These are phyloP conservation scores for Neurospora sp. DNA, from an alignment of 495 filamentous ascomycete species.

Conservation along the genomic window DNA sequence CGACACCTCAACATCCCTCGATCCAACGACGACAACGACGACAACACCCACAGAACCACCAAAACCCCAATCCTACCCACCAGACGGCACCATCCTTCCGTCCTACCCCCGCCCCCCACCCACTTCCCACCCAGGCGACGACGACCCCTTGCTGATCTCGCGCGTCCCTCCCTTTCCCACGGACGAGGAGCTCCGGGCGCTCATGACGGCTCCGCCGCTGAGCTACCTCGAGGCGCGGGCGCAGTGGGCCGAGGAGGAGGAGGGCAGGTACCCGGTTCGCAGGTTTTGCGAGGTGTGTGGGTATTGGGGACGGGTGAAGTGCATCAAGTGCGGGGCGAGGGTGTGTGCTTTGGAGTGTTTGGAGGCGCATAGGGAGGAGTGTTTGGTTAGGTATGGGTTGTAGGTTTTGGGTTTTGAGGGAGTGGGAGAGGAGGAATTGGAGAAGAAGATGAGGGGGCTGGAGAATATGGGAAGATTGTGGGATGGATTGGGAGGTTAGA, in stretches of 20 bases:
- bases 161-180: constrained; percentile 55
- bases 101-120: constrained; percentile 23
- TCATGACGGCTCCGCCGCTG: constrained; percentile 63
- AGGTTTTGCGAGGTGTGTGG: constrained; percentile 83
- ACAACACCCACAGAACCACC: neutral
- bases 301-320: constrained; percentile 82
- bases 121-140: constrained; percentile 37
- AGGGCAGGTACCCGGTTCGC: constrained; percentile 44
- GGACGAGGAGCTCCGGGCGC: constrained; percentile 53
- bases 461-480: neutral
- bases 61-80: constrained; percentile 20
- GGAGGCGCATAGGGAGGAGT: constrained; percentile 65
- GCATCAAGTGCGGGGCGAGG: constrained; percentile 70
- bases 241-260: constrained; percentile 30
- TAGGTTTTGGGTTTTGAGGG: constrained; percentile 14
- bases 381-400: constrained; percentile 57
- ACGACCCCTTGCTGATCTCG: constrained; percentile 53
- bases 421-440: no score
- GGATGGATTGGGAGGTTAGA: neutral
- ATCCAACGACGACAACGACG: neutral
- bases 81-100: constrained; percentile 21
- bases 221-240: constrained; percentile 72
- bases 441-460: neutral
- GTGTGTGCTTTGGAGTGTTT: constrained; percentile 80
- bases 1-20: neutral